Evolutionary conservation across 2,329 filamentous ascomycete species (phyloP), one percentile per base, ranked within the genome.

Genomic region (Pleoardoris graminearum): DNA sequence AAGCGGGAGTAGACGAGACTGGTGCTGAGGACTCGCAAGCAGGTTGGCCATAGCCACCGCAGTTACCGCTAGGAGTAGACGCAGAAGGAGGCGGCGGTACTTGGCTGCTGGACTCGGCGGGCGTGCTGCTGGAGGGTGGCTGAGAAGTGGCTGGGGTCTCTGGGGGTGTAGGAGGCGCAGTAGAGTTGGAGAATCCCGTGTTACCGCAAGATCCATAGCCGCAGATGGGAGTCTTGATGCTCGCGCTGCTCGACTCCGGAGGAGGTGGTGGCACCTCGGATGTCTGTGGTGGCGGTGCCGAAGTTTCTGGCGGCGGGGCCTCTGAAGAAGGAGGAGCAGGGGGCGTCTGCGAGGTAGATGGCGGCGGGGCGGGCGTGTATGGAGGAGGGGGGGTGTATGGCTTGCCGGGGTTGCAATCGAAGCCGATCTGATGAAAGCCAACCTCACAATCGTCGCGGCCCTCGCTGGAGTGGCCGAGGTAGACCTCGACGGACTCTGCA

Each of bases 401-500:
- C 35, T 56, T 62, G 32, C 59, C 58, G 1, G 62, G 59, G 49
- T 74, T 77, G 77, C 90, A 95, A 77, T 91, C 84, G 75, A 93
- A 95, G 62, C 79, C 81, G 65, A 95, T 84, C 70, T 80, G 82
- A 76, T 89, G 87, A 65, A 94, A 83, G 65, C 86, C 85, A 65
- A 96, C 81, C 63, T 82, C 81, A 79, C 90, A 94, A 64, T 75
- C 76, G 43, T 80, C 75, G 67, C 81, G 80, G 57, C 71, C 75
- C 58, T 83, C 77, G 69, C 65, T 57, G 49, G 66, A 60, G 48
- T 62, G 58, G 19, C 87, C 84, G 53, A 83, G 75, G 59, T 80
- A 77, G 71, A 97, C 86, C 49, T 83, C 85, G 56, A 97, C 91
- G 52, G 85, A 86, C 71, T 82, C 90, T 60, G 93, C 92, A 75